Conservation (phyloP, 2,329 filamentous ascomycete genomes). For the Cladosporium austrohemisphaericum region DNA sequence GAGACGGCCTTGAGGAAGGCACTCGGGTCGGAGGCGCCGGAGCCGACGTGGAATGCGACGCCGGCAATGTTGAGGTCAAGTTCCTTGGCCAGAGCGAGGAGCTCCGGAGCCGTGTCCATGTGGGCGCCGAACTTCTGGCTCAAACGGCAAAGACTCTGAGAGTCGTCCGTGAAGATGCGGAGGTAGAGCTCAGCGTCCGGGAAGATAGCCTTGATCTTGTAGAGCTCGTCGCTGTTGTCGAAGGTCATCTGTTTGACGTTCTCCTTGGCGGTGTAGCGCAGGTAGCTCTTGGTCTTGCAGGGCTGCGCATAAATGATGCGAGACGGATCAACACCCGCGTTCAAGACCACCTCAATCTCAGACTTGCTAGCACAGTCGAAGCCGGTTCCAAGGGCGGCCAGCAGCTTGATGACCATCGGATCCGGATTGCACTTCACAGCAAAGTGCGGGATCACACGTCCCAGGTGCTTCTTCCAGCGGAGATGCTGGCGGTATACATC, state of each 20-base stretch:
- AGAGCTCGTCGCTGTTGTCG: conserved; percentile 95
- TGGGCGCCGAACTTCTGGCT: conserved; percentile 97
- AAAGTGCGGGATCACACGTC: conserved; percentile 93
- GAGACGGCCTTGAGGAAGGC: conserved; percentile 88
- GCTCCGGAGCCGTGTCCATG: conserved; percentile 71
- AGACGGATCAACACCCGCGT: conserved; percentile 74
- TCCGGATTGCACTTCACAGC: conserved; percentile 99
- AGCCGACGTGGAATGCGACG: conserved; percentile 97
- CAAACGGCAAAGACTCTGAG: conserved; percentile 85
- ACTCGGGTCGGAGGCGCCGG: conserved; percentile 87
- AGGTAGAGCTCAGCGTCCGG: conserved; percentile 87
- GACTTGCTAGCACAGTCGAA: conserved; percentile 98
- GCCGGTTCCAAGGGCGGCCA: conserved; percentile 83
- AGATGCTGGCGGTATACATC: conserved; percentile 98
- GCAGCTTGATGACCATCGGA: conserved; percentile 78
- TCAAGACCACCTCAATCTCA: conserved; percentile 89
- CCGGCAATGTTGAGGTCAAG: conserved; percentile 88
- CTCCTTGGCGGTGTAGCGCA: conserved; percentile 79
- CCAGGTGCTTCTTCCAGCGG: conserved; percentile 93
- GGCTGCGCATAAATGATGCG: conserved; percentile 99
- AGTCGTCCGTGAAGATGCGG: conserved; percentile 94
- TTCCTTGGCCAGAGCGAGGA: conserved; percentile 75
- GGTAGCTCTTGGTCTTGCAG: conserved; percentile 98
- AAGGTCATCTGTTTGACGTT: conserved; percentile 99
- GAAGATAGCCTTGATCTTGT: conserved; percentile 92